Conservation (phyloP, 1,284 basidiomycete genomes). For the Ceratobasidium sp. region DNA sequence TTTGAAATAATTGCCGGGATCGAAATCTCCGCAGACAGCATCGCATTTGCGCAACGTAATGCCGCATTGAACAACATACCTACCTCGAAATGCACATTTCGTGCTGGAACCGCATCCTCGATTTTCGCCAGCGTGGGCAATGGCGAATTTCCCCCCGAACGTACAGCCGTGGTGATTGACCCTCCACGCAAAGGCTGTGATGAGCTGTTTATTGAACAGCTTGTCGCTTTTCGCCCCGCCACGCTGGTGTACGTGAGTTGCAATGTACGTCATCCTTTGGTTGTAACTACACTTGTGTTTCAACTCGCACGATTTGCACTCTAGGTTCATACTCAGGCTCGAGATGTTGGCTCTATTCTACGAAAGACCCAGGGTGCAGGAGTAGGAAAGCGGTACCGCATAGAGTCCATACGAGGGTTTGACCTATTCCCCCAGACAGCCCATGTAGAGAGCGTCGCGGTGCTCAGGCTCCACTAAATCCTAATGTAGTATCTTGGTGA, state of each 20-base stretch:
- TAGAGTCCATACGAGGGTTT: slow-evolving; percentile 85
- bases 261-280: slow-evolving; percentile 65
- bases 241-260: slow-evolving; percentile 92
- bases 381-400: slow-evolving; percentile 59
- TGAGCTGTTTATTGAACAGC: slow-evolving; percentile 77
- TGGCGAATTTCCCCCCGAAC: slow-evolving; percentile 62
- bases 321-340: slow-evolving; percentile 74
- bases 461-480: slow-evolving; percentile 52
- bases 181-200: slow-evolving; percentile 93
- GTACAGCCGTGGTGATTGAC: slow-evolving; percentile 81
- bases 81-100: slow-evolving; percentile 58
- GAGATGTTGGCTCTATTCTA: slow-evolving; percentile 79
- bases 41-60: slow-evolving; percentile 81
- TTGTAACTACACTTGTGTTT: not conserved
- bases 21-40: slow-evolving; percentile 80
- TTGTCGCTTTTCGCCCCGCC: slow-evolving; percentile 71
- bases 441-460: slow-evolving; percentile 73
- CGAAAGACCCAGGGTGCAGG: slow-evolving; percentile 49
- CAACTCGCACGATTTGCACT: not conserved
- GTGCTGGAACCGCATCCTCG: slow-evolving; percentile 71
- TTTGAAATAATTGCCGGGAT: slow-evolving; percentile 89
- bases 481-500: not conserved
- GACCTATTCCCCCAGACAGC: slow-evolving; percentile 96
- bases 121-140: slow-evolving; percentile 69
- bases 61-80: slow-evolving; percentile 75